A percentile compares a stretch with the other conserved stretches of the same genome.
These are phyloP conservation scores for Ophiostoma triangulosporum DNA, from an alignment of 2,329 filamentous ascomycete genomes.

Conservation along the genomic window DNA sequence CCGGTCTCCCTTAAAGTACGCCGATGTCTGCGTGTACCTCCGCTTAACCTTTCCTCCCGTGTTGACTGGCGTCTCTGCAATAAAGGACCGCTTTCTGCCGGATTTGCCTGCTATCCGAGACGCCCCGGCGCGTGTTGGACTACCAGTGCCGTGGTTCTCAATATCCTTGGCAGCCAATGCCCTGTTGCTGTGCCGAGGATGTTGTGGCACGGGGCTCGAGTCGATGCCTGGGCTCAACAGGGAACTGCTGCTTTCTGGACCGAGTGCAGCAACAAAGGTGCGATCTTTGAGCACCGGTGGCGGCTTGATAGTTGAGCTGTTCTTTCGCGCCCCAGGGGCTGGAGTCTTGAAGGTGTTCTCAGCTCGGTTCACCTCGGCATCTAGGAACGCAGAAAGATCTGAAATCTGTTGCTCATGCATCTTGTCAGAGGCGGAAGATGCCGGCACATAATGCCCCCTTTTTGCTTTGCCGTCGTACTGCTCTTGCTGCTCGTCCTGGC, in stretches of 20 bases:
- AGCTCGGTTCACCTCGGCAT: neutral
- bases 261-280: neutral
- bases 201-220: constrained; percentile 1
- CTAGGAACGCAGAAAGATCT: constrained; percentile 7
- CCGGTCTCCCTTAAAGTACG: neutral
- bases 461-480: too few relatives aligned
- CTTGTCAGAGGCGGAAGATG: neutral
- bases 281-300: constrained; percentile 4
- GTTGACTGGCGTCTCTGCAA: too few relatives aligned
- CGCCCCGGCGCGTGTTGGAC: neutral
- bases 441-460: neutral
- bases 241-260: neutral
- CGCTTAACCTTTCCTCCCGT: neutral
- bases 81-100: neutral
- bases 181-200: neutral
- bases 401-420: constrained; percentile 6
- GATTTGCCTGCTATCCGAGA: neutral
- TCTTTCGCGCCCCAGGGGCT: neutral
- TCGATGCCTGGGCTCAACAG: neutral
- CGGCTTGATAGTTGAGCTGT: constrained; percentile 4
- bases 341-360: neutral
- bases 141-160: neutral
- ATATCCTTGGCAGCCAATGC: neutral
- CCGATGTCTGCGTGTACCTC: neutral
- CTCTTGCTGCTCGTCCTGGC: neutral